These are phyloP conservation scores for Ganoderma leucocontextum DNA, from an alignment of 1,284 basidiomycete genomes.

Conservation along the genomic window DNA sequence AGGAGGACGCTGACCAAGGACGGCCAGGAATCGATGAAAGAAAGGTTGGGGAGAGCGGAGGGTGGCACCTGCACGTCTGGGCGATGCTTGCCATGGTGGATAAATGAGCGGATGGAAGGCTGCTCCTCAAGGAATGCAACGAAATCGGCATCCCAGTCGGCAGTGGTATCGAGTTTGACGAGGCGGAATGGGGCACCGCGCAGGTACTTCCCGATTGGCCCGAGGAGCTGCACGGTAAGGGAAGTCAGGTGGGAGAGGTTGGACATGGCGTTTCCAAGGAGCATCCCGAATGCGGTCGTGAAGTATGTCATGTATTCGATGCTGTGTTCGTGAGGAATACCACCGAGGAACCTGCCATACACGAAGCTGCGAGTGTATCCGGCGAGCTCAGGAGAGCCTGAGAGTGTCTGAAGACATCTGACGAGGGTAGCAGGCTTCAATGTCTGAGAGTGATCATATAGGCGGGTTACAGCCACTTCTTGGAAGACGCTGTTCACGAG, in stretches of 20 bases:
- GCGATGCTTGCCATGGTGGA: not conserved
- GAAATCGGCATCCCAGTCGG: not conserved
- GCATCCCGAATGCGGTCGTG: conserved; percentile 9
- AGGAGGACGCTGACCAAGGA: not conserved
- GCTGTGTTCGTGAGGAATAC: not conserved
- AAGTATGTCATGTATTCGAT: conserved; percentile 6
- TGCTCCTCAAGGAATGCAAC: conserved; percentile 11
- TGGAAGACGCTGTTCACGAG: not conserved
- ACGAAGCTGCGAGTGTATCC: not conserved
- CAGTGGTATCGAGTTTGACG: not conserved
- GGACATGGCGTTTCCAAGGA: not conserved
- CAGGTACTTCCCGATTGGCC: conserved; percentile 4
- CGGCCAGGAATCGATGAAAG: not conserved
- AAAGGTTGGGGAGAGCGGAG: not conserved
- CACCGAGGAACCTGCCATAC: not conserved
- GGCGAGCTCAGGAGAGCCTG: not conserved
- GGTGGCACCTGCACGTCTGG: not conserved
- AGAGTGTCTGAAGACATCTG: not conserved
- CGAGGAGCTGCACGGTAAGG: conserved; percentile 1
- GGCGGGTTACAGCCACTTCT: not conserved
- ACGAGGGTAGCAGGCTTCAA: not conserved
- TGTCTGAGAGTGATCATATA: not conserved
- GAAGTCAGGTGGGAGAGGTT: not conserved
- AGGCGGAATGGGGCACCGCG: conserved; percentile 2
- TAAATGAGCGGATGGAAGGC: not conserved